phyloP scores from a whole-genome alignment of 306 rosid genomes.

The Potentilla sterilis region DNA sequence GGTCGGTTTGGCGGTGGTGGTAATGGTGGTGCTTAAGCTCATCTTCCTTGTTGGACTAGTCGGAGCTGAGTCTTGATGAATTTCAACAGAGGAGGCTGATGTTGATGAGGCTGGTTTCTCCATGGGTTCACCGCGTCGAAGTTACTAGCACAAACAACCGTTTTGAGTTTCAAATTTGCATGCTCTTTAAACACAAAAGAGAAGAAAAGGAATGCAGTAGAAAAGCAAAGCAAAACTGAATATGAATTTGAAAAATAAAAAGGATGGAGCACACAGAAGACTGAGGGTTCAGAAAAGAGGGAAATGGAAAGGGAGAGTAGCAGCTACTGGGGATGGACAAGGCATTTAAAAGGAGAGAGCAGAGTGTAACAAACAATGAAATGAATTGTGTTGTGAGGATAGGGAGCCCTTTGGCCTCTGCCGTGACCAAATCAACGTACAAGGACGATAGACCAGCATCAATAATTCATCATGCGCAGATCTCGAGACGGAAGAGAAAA shows the following conservation, averaged over 20 bases:
- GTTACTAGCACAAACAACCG: neutral
- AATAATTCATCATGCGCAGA: neutral
- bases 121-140: neutral
- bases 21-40: conserved; percentile 21
- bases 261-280: neutral
- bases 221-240: neutral
- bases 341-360: neutral
- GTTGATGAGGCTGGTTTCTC: neutral
- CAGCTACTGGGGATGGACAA: neutral
- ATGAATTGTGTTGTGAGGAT: neutral
- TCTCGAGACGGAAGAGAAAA: neutral
- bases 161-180: neutral
- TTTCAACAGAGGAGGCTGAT: neutral
- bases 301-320: neutral
- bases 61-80: neutral
- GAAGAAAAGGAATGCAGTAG: neutral
- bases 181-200: neutral
- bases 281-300: neutral
- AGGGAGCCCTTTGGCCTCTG: neutral
- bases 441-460: neutral
- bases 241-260: neutral
- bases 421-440: neutral
- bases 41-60: neutral
- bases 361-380: neutral
- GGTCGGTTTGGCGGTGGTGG: conserved; percentile 34